A percentile compares a stretch with the other conserved stretches of the same genome.
phyloP scores from a whole-genome alignment of 768 basidiomycete species.

The Leucosporidium yakuticum region DNA sequence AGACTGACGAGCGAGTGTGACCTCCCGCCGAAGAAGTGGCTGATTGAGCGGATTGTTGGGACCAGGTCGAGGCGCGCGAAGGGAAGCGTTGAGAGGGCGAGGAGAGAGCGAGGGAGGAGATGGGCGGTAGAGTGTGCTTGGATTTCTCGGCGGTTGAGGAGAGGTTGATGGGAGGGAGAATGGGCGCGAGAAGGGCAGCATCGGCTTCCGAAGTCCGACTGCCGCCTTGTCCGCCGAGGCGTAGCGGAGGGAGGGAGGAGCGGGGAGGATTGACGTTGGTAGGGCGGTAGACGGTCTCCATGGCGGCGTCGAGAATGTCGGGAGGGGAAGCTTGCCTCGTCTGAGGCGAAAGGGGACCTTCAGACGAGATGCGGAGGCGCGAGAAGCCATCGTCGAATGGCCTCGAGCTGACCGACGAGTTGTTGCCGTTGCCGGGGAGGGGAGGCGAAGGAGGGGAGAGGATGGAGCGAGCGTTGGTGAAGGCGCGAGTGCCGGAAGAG shows the following conservation, averaged over 20 bases:
- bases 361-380: slow-evolving; percentile 25
- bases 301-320: slow-evolving; percentile 30
- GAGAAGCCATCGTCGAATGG: slow-evolving; percentile 20
- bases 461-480: background rate
- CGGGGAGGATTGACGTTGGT: slow-evolving; percentile 11
- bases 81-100: background rate
- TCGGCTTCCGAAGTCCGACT: slow-evolving; percentile 19
- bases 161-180: background rate
- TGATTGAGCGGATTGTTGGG: background rate
- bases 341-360: background rate
- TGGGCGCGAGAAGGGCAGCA: slow-evolving; percentile 26
- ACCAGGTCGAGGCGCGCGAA: background rate
- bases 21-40: background rate
- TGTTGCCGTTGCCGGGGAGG: background rate
- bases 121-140: background rate
- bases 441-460: background rate
- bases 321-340: background rate
- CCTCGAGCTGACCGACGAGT: too few relatives aligned
- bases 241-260: slow-evolving; percentile 23
- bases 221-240: background rate
- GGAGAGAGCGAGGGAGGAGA: background rate
- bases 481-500: background rate
- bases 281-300: slow-evolving; percentile 20
- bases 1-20: background rate
- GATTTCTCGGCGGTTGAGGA: background rate